Conservation (phyloP, 176 grass and related monocot species). For the Puya raimondii region DNA sequence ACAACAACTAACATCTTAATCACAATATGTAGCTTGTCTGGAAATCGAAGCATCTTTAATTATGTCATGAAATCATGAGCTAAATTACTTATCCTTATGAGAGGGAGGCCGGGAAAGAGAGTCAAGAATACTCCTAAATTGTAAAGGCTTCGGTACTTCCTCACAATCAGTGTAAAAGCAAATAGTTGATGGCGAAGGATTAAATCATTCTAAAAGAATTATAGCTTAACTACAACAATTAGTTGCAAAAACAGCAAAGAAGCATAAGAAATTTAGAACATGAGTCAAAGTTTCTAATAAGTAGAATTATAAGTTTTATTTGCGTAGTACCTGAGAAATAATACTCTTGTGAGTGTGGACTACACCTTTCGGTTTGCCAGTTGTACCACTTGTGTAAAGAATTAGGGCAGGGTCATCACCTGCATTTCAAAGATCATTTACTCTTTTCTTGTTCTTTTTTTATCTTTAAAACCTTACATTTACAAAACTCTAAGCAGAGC, state of each 20-base stretch:
- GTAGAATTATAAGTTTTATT: not conserved
- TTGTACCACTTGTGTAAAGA: constrained; percentile 97
- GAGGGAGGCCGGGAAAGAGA: too few species aligned
- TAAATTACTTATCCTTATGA: too few species aligned
- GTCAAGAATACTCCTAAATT: too few species aligned
- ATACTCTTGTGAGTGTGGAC: constrained; percentile 81
- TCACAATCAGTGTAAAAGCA: too few species aligned
- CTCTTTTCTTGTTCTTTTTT: too few species aligned
- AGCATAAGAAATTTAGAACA: not conserved
- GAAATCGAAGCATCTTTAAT: too few species aligned
- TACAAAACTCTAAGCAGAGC: not conserved
- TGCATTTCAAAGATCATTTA: constrained; percentile 23
- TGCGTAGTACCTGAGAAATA: constrained; percentile 54
- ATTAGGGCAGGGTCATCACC: constrained; percentile 89
- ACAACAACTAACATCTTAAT: not conserved
- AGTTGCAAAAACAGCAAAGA: not conserved
- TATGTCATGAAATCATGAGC: too few species aligned
- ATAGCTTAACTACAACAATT: too few species aligned
- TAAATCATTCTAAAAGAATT: not conserved
- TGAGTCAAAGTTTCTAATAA: not conserved
- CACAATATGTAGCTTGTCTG: not conserved
- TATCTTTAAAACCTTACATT: too few species aligned
- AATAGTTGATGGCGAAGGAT: not conserved
- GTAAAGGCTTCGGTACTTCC: too few species aligned
- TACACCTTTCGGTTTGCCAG: constrained; percentile 96